Base-by-base conservation (phyloP, 2,329 filamentous ascomycete species). In the Cryphonectria carpinicola region DNA sequence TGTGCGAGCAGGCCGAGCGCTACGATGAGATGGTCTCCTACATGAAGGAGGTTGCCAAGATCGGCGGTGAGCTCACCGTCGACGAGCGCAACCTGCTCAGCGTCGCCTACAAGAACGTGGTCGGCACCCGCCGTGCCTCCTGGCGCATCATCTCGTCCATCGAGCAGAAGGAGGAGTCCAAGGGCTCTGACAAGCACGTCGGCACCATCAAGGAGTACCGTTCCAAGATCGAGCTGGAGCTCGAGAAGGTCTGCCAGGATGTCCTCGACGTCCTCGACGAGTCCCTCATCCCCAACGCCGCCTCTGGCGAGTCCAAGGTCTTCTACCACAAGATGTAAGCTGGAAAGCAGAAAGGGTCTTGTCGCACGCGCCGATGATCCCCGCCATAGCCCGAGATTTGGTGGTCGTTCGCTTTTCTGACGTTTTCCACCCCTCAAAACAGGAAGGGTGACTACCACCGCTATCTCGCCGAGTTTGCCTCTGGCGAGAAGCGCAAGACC, bases 11-110 rank as follows among this genome's bases (percentile, higher is more conserved):
- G 91, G 96, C 96, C 83, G 96, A 98, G 90, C 95, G 95, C 83
- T 99, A 99, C 87, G 95, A 99, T 95, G 96, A 98, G 87, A 98
- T 98, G 95, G 95, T 98, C 79, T 94, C 91, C 82, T 98, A 95
- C 88, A 98, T 98, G 96, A 98, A 98, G 93, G 94, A 98, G 92
- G 95, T 98, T 80, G 95, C 95, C 85, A 97, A 97, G 87, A 83
- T 91, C 78, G 89, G 88, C 77, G 88, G 89, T 79, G 93, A 95
- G 85, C 91, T 95, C 80, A 92, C 90, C 76, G 95, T 98, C 79
- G 95, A 98, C 84, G 96, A 99, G 91, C 94, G 95, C 58, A 98
- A 98, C 87, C 93, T 99, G 76, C 92, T 99, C 76, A 97, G 94
- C 76, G 96, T 98, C 80, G 95, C 95, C 82, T 99, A 99, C 92